Evolutionary conservation across 2,329 filamentous ascomycete species (phyloP), one percentile per base, ranked within the genome.

Genomic region (Claviceps sp.): DNA sequence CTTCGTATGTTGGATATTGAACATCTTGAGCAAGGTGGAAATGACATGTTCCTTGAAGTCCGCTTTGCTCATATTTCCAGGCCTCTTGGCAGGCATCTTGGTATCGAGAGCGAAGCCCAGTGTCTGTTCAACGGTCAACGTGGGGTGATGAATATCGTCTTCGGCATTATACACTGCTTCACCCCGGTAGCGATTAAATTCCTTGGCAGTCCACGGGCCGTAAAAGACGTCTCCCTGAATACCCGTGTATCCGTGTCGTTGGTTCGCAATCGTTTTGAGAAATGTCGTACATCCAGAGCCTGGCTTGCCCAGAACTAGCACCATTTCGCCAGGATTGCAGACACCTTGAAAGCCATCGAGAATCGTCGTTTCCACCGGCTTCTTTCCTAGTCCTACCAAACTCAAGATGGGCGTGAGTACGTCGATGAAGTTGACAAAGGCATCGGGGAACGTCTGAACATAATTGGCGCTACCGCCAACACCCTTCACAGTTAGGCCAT

Each of bases 1-100:
- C 50, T 81, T 78, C 0, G 89, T 94, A 66, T 95, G 89, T 65
- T 90, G 85, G 51, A 95, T 95, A 63, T 91, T 93, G 74, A 95
- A 94, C 86, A 94, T 93, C 62, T 87, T 88, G 50, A 95, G 73
- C 54, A 95, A 74, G 61, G 84, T 79, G 17, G 80, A 76, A 55
- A 90, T 75, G 53, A 94, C 81, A 59, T 82, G 81, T 48, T 85
- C 75, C 70, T 90, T 90, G 72, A 91, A 91, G 16, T 85, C 82
- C 5, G 69, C 65, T 64, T 86, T 85, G 41, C 78, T 82, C 59
- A 93, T 76, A 22, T 87, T 87, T 4, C 76, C 79, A 0, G 87
- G 86, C 47, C 88, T 76, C 66, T 90, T 89, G 16, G 85, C 83
- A 5, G 90, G 89, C 14, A 87, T 84, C 68, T 94, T 95, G 37